phyloP scores from a whole-genome alignment of 768 basidiomycete genomes.

The Macrolepiota dolichaula region DNA sequence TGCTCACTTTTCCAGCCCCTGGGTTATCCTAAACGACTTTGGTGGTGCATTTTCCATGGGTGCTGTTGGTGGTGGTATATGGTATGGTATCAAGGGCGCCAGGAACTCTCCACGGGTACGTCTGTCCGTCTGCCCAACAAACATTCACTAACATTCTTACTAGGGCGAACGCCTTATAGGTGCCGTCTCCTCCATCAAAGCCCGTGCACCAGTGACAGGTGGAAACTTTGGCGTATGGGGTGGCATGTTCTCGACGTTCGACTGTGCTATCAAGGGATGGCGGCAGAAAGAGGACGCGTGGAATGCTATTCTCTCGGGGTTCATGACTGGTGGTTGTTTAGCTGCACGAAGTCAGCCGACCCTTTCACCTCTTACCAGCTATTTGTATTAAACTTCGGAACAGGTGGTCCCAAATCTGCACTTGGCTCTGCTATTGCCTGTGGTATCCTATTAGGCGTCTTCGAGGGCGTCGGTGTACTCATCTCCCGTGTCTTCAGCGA shows the following conservation, averaged over 20 bases:
- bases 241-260: slow-evolving; percentile 98
- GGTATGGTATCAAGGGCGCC: slow-evolving; percentile 98
- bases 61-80: slow-evolving; percentile 95
- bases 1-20: slow-evolving; percentile 59
- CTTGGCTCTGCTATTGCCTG: slow-evolving; percentile 93
- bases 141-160: slow-evolving; percentile 10
- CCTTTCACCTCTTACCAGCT: slow-evolving; percentile 4
- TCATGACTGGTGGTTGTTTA: slow-evolving; percentile 96
- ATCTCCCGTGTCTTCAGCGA: slow-evolving; percentile 87
- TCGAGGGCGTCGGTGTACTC: slow-evolving; percentile 93
- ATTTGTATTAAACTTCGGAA: slow-evolving; percentile 2
- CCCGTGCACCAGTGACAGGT: slow-evolving; percentile 95
- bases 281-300: slow-evolving; percentile 98
- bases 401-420: slow-evolving; percentile 91
- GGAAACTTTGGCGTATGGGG: slow-evolving; percentile 97
- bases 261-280: slow-evolving; percentile 96
- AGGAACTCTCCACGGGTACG: slow-evolving; percentile 92
- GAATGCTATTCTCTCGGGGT: slow-evolving; percentile 98
- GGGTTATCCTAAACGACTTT: slow-evolving; percentile 98
- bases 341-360: slow-evolving; percentile 85
- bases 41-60: slow-evolving; percentile 98
- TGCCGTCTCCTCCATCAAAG: slow-evolving; percentile 94
- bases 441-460: slow-evolving; percentile 92
- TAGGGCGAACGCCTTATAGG: slow-evolving; percentile 94
- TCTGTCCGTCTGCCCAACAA: slow-evolving; percentile 12